Conservation (phyloP, 768 basidiomycete species). For the Paxillus involutus region DNA sequence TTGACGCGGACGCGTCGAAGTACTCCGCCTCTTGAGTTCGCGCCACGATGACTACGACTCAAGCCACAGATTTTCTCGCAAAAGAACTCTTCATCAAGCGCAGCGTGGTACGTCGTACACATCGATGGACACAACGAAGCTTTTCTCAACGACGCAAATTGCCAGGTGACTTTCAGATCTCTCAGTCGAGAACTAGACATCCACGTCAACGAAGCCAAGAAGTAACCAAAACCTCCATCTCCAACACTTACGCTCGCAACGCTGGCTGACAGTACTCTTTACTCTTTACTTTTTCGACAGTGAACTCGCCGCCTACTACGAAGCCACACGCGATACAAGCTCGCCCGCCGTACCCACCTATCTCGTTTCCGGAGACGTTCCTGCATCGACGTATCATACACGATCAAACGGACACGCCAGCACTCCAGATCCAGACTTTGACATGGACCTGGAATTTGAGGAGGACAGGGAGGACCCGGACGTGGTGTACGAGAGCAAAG, state of each 20-base stretch:
- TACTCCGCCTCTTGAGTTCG: not conserved
- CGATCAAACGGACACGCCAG: constrained; percentile 1
- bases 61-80: constrained; percentile 40
- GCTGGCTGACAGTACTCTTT: not conserved
- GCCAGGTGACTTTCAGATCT: constrained; percentile 76
- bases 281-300: constrained; percentile 36
- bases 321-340: constrained; percentile 37
- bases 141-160: not conserved
- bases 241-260: not conserved
- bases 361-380: constrained; percentile 59
- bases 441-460: constrained; percentile 42
- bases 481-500: constrained; percentile 43
- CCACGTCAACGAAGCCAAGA: constrained; percentile 79
- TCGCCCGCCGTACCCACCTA: constrained; percentile 57
- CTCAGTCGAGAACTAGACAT: constrained; percentile 70
- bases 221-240: constrained; percentile 41
- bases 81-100: constrained; percentile 47
- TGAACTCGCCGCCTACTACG: constrained; percentile 61
- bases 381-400: constrained; percentile 13
- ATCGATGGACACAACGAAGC: not conserved
- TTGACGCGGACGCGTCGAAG: constrained; percentile 1
- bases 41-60: constrained; percentile 27
- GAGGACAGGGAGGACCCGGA: constrained; percentile 39
- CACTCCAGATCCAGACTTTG: constrained; percentile 16
- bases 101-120: constrained; percentile 36